phyloP scores from a whole-genome alignment of 2,329 filamentous ascomycete genomes.

The Colletotrichum navitas region DNA sequence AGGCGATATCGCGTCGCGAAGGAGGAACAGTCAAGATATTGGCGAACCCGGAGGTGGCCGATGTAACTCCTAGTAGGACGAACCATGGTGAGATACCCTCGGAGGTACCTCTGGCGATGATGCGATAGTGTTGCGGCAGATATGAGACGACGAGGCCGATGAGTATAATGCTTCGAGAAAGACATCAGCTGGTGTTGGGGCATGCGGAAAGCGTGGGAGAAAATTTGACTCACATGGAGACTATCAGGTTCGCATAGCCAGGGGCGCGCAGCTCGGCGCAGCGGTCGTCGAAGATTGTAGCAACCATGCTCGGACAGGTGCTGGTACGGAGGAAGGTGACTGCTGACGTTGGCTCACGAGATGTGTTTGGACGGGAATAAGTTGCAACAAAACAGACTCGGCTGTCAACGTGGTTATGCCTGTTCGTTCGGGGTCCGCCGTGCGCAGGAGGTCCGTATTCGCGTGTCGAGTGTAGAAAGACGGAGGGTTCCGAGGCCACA shows the following conservation, averaged over 20 bases:
- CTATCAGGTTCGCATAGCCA: conserved; percentile 66
- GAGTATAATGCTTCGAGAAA: conserved; percentile 73
- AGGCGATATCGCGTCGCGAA: conserved; percentile 85
- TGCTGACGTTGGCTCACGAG: not conserved
- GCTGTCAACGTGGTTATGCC: not conserved
- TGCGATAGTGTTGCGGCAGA: conserved; percentile 93
- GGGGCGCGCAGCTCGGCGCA: conserved; percentile 67
- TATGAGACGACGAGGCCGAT: conserved; percentile 93
- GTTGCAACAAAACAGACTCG: not conserved
- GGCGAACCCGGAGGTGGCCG: conserved; percentile 87
- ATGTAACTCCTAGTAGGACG: conserved; percentile 92
- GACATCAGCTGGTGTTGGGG: conserved; percentile 42
- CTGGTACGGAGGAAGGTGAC: not conserved
- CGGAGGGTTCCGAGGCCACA: conserved; percentile 15
- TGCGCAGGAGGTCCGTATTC: conserved; percentile 11
- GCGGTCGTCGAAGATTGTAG: conserved; percentile 48
- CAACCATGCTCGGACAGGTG: conserved; percentile 20
- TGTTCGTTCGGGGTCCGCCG: conserved; percentile 3
- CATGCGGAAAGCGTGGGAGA: too few species aligned
- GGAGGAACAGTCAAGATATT: conserved; percentile 92
- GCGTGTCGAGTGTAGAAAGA: conserved; percentile 23
- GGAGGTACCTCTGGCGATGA: conserved; percentile 85
- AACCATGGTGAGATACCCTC: conserved; percentile 97
- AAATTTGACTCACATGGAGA: conserved; percentile 63
- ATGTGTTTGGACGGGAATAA: not conserved